Evolutionary conservation across 2,329 filamentous ascomycete genomes (phyloP), one percentile per base, ranked within the genome.

Genomic region (Colletotrichum destructivum): DNA sequence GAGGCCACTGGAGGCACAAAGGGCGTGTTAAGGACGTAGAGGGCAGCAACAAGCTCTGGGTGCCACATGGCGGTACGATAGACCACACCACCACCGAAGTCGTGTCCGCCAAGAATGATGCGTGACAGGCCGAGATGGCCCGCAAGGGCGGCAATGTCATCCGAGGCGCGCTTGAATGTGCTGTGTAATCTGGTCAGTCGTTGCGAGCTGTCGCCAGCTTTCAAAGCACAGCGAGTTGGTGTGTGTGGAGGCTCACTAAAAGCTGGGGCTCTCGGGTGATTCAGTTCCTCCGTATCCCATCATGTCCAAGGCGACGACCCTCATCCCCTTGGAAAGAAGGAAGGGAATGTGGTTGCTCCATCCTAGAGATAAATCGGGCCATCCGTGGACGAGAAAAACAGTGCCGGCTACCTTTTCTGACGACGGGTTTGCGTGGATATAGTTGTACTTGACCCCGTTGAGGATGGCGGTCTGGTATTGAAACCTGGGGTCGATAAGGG

Each of bases 281-380:
- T 83, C 91, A 21, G 92, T 94, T 65, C 88, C 86, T 35, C 92
- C 92, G 79, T 94, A 97, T 56, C 94, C 94, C 79, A 95, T 88
- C 84, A 94, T 90, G 80, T 96, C 93, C 1, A 93, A 91, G 8
- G 89, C 92, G 31, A 96, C 89, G 55, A 95, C 92, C 64, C 92
- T 88, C 66, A 94, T 87, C 13, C 90, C 90, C 67, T 93, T 84
- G 9, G 89, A 85, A 6, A 91, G 78, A 11, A 96, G 86, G 73
- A 88, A 80, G 0, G 94, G 93, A 69, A 96, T 92, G 79, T 96
- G 94, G 81, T 93, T 91, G 67, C 93, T 89, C 94, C 94, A 96
- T 77, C 90, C 93, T 76, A 93, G 88, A 4, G 89, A 88, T 11
- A 94, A 81, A 80, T 95, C 93, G 2, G 93, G 93, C 83, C 90